Evolutionary conservation across 345 rosid genomes (phyloP).

Genomic region (Populus alba): DNA sequence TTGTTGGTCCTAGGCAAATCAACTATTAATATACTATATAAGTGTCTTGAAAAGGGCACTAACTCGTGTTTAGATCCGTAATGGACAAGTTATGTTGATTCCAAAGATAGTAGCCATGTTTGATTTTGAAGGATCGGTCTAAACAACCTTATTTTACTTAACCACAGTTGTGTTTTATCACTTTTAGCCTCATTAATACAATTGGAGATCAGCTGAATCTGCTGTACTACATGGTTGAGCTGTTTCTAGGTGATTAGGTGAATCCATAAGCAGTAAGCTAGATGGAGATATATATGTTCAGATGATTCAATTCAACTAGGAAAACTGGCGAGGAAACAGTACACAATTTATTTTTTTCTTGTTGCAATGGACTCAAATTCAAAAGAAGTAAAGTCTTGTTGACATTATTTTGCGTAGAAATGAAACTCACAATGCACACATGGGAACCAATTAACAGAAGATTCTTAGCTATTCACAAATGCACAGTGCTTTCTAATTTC

Average conservation of each 20-base stretch:
- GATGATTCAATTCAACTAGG: not conserved
- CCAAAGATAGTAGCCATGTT: not conserved
- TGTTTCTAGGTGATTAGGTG: not conserved
- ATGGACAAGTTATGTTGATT: not conserved
- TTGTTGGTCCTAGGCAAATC: not conserved
- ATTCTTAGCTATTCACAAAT: conserved; percentile 47
- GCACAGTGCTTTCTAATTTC: conserved; percentile 74
- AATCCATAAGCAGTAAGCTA: no score
- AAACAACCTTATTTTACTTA: not conserved
- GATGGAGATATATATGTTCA: not conserved
- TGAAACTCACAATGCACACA: not conserved
- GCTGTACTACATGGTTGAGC: not conserved
- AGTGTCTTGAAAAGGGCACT: not conserved
- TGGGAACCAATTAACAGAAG: not conserved
- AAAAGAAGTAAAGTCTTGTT: not conserved
- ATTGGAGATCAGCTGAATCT: not conserved
- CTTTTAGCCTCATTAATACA: not conserved
- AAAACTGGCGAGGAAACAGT: not conserved
- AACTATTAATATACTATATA: not conserved
- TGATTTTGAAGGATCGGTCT: not conserved
- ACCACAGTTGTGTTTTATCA: not conserved
- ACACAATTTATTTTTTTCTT: not conserved
- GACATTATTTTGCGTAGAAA: not conserved
- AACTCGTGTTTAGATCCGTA: not conserved
- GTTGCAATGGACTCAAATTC: not conserved